Evolutionary conservation across 202 grass and related monocot genomes (phyloP), one percentile per base, ranked within the genome.

Genomic region (Elaeis oleifera): DNA sequence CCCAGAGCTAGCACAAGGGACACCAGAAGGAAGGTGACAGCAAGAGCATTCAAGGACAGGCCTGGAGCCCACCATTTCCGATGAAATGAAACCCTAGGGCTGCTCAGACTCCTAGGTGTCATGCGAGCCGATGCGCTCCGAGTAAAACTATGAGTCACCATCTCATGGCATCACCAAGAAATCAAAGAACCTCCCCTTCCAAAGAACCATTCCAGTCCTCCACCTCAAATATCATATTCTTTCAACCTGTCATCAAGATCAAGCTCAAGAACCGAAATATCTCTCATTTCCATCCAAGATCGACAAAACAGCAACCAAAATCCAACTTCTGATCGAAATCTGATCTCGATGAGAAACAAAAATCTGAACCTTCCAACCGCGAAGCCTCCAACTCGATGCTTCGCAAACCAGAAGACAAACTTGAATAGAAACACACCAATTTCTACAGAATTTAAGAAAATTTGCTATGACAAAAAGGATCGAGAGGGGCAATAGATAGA

Each of bases 101-200:
- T 99, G 48, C 71, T 83, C 11, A 86, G 59, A 51, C 61, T 72
- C 78, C 85, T 84, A 29, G 82, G 61, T 5, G 75, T 62, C 63
- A 83, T 85, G 49, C 88, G 80, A 75, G 80, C 72, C 25, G 88
- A 84, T 8, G 83, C 67, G 50, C 79, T 81, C 60, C 88, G 70
- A 62, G 61, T 86, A 63, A 92, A 89, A 50, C 70, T 89, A 54
- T 56, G 74, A 51, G 60, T 86, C 79, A 73, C 67, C 94, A 99
- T 97, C 39, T 75, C 65, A 4, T 74, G 19, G 39, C 68, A 31
- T 51, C 22, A 60, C 19, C 18, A 23, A 68, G n/a, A 6, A 44
- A 56, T 68, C 65, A 54, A 56, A 32, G 27, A 56, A 54, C 23
- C 23, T 57, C 75, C 64, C 79, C 79, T 71, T 77, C 79, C 71